Evolutionary conservation across 148 eudicot genomes (phyloP).

Genomic region (Diospyros kaki): DNA sequence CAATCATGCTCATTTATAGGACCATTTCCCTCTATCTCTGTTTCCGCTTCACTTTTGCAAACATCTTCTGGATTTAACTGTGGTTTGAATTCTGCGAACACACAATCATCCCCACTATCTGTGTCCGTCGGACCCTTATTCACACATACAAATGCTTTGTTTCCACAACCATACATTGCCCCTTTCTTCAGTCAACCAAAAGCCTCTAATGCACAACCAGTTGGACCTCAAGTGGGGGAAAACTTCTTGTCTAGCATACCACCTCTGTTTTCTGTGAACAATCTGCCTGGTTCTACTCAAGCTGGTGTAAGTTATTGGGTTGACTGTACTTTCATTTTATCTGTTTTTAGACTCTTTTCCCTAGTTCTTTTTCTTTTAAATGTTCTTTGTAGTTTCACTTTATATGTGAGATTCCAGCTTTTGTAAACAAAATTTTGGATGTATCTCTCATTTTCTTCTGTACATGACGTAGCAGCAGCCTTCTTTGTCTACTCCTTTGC

Average conservation of each 20-base stretch:
- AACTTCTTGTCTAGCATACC: neutral
- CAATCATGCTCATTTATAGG: neutral
- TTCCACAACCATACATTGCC: too few species aligned
- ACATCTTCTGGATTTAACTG: neutral
- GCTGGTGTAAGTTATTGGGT: neutral
- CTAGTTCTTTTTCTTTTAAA: too few species aligned
- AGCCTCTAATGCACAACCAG: neutral
- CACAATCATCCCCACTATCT: conserved; percentile 6
- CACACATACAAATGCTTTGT: neutral
- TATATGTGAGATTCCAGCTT: too few species aligned
- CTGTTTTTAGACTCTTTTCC: too few species aligned
- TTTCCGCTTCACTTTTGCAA: neutral
- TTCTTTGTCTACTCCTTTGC: neutral
- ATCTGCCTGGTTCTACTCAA: neutral
- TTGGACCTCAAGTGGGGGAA: neutral
- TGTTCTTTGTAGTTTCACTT: too few species aligned
- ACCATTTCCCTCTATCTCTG: neutral
- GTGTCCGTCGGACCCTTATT: neutral
- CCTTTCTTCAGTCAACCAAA: neutral
- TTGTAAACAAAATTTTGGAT: neutral
- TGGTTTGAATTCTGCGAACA: neutral
- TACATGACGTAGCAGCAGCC: neutral
- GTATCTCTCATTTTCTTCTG: neutral
- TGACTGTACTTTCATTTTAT: too few species aligned
- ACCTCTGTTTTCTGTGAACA: neutral